Evolutionary conservation across 2,329 filamentous ascomycete species (phyloP), one percentile per base, ranked within the genome.

Genomic region (Hymenoscyphus scutula): DNA sequence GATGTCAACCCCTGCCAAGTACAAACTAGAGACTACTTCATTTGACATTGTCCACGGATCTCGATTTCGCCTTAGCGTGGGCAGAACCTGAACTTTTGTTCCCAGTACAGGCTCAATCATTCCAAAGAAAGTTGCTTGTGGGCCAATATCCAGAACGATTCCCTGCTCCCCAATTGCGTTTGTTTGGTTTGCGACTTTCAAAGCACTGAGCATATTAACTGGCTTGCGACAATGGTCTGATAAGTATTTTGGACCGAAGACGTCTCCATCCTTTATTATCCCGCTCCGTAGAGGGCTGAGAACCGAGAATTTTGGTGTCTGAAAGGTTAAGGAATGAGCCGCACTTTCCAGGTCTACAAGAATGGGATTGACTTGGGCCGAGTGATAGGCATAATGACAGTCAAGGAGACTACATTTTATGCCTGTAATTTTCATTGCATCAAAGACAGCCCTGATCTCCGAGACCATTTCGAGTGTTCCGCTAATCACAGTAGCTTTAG

Each of bases 71-170:
- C 79, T 80, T 13, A 86, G 77, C 1, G 83, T 82, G 19, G 81
- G 77, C 7, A 80, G 38, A 63, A 54, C 60, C 60, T 32, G 64
- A 55, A 56, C 67, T 65, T 62, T 69, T 8, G 77, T 74, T 23
- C 82, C 82, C 59, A 89, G 80, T 8, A 82, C 84, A 10, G 83
- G 81, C 77, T 87, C 88, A 68, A 91, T 81, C 80, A 91, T 86
- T 63, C 82, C 82, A 54, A 82, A 81, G 74, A 84, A 89, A 15
- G 91, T 82, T 0, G 88, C 88, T 69, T 90, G 86, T 48, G 89
- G 88, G 15, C 89, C 89, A 64, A 91, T 77, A 74, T 92, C 89
- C 59, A 92, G 77, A 84, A 85, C 90, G 30, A 86, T 77, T 45
- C 15, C 19, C 41, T 45, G 13, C 13, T 45, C 41, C 5, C 19